These are phyloP conservation scores for Pogostemon cablin DNA, from an alignment of 257 asterid genomes.

Conservation along the genomic window DNA sequence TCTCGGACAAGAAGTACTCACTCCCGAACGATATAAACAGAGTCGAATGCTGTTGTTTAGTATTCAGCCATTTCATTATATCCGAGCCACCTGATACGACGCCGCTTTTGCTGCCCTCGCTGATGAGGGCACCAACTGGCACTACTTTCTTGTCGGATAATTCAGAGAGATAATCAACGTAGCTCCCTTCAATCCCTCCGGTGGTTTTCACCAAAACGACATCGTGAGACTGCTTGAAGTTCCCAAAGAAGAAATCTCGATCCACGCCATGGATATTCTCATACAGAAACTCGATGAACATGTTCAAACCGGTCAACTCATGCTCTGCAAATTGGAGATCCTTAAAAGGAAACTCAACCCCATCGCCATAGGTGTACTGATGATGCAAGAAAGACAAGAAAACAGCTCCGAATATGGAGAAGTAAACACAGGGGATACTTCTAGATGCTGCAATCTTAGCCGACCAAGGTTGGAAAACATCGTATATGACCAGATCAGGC, in stretches of 20 bases:
- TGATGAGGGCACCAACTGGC: not conserved
- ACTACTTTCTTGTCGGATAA: not conserved
- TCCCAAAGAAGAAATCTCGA: conserved; percentile 14
- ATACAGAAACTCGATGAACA: not conserved
- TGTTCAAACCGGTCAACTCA: conserved; percentile 25
- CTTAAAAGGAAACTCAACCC: conserved; percentile 30
- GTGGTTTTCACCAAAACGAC: not conserved
- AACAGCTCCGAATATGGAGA: conserved; percentile 26
- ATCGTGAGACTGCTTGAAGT: not conserved
- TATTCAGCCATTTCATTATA: conserved; percentile 9
- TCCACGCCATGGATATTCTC: conserved; percentile 22
- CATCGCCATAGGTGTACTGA: conserved; percentile 21
- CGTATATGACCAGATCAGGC: conserved; percentile 45
- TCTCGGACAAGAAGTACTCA: conserved; percentile 7
- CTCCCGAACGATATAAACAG: conserved; percentile 16
- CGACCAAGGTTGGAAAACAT: conserved; percentile 45
- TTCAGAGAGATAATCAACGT: not conserved
- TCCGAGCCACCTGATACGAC: not conserved
- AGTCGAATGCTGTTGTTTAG: conserved; percentile 1
- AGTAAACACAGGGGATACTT: conserved; percentile 39
- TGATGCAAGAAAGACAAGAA: conserved; percentile 32
- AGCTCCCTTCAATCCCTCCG: not conserved
- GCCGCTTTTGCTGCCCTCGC: too few relatives aligned
- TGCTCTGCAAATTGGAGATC: conserved; percentile 26
- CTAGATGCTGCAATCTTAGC: conserved; percentile 33